Evolutionary conservation across 1,284 basidiomycete species (phyloP).

Genomic region (Thecaphora thlaspeos): DNA sequence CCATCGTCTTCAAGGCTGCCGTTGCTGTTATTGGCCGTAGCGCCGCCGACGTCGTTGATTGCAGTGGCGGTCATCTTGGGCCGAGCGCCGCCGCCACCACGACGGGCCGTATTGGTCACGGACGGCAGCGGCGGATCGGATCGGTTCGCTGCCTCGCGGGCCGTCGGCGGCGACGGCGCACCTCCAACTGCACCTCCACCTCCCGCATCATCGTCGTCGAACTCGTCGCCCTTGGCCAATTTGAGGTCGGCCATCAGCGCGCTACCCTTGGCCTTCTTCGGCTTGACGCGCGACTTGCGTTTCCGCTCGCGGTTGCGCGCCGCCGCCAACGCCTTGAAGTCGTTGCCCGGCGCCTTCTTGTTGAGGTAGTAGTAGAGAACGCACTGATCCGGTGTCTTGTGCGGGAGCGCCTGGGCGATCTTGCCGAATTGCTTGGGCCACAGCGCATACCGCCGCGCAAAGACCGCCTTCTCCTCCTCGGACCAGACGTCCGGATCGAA

Average conservation of each 20-base stretch:
- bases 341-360: constrained; percentile 67
- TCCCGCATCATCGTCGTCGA: constrained; percentile 47
- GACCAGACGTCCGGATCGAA: constrained; percentile 67
- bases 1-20: constrained; percentile 15
- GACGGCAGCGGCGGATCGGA: too few species aligned
- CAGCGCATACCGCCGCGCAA: constrained; percentile 76
- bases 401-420: constrained; percentile 75
- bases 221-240: constrained; percentile 52
- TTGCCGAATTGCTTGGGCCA: constrained; percentile 89
- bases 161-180: constrained; percentile 21
- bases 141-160: too few species aligned
- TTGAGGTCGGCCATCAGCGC: constrained; percentile 56
- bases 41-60: too few species aligned
- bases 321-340: constrained; percentile 51
- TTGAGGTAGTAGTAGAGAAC: constrained; percentile 92
- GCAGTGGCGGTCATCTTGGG: too few species aligned
- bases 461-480: constrained; percentile 75
- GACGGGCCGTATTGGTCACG: background rate
- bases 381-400: constrained; percentile 86
- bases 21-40: constrained; percentile 10
- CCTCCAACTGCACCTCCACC: too few species aligned
- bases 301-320: constrained; percentile 52
- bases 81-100: constrained; percentile 2
- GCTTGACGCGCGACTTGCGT: constrained; percentile 52
- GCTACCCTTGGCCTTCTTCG: constrained; percentile 57